Evolutionary conservation across 176 grass and related monocot genomes (phyloP).

Genomic region (Calamus simplicifolius): DNA sequence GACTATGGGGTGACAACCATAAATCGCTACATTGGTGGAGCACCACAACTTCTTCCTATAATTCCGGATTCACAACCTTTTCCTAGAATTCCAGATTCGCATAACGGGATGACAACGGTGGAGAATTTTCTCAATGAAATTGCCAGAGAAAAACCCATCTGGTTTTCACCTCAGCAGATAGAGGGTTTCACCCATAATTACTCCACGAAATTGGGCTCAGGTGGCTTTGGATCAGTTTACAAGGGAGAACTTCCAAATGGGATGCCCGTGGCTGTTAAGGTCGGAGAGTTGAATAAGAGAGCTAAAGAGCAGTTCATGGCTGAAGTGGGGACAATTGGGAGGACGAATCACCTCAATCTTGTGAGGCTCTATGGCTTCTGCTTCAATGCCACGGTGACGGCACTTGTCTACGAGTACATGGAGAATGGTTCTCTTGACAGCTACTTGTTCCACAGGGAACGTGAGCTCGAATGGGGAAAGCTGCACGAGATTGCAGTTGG

Average conservation of each 20-base stretch:
- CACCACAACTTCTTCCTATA: neutral
- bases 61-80: neutral
- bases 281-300: too few species aligned
- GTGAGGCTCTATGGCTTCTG: slow-evolving; percentile 2
- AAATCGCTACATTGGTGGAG: too few species aligned
- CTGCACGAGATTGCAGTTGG: slow-evolving; percentile 2
- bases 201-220: neutral
- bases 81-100: too few species aligned
- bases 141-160: neutral
- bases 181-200: neutral
- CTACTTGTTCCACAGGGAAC: neutral
- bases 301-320: too few species aligned
- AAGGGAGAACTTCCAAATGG: too few species aligned
- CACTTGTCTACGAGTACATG: slow-evolving; percentile 13
- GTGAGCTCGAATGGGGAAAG: neutral
- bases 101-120: neutral
- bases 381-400: neutral
- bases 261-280: too few species aligned
- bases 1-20: too few species aligned
- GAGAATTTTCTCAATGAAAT: neutral
- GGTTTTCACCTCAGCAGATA: neutral
- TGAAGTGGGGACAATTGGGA: too few species aligned
- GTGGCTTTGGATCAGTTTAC: neutral
- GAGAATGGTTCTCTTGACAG: slow-evolving; percentile 4
- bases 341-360: too few species aligned